Percentiles rank a stretch among this genome's conserved stretches.
These are phyloP conservation scores for Triticum monococcum DNA, from an alignment of 176 grass and related monocot species.

Conservation along the genomic window DNA sequence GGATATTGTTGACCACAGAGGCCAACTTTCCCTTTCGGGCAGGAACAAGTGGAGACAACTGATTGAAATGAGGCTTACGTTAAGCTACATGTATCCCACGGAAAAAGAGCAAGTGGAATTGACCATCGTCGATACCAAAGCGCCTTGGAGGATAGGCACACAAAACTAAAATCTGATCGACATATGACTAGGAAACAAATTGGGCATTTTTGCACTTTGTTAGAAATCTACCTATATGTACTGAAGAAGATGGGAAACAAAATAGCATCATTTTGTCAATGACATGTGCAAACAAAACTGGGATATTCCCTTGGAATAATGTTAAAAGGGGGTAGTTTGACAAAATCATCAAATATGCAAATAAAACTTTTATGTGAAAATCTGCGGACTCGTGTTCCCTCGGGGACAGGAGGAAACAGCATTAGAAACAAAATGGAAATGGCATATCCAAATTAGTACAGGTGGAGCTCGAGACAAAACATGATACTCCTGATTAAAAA, in stretches of 20 bases:
- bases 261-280: constrained; percentile 21
- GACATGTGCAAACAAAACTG: neutral
- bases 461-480: constrained; percentile 26
- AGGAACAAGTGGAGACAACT: constrained; percentile 32
- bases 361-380: neutral
- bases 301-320: neutral
- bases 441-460: constrained; percentile 22
- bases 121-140: constrained; percentile 4
- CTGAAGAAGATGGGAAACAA: neutral
- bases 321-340: neutral
- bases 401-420: neutral
- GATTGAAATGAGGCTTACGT: constrained; percentile 41
- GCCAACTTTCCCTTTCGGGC: constrained; percentile 56
- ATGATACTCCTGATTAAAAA: neutral
- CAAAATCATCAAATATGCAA: neutral
- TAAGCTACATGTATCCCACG: constrained; percentile 33
- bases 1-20: constrained; percentile 49
- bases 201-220: neutral
- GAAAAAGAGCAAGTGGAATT: constrained; percentile 12
- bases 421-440: neutral
- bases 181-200: neutral
- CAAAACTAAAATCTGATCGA: constrained; percentile 17
- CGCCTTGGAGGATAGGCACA: neutral
- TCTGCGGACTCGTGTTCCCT: neutral
- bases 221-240: neutral